Conservation (phyloP, 108 stramenopile genomes). For the Nannochloropsis gaditana region DNA sequence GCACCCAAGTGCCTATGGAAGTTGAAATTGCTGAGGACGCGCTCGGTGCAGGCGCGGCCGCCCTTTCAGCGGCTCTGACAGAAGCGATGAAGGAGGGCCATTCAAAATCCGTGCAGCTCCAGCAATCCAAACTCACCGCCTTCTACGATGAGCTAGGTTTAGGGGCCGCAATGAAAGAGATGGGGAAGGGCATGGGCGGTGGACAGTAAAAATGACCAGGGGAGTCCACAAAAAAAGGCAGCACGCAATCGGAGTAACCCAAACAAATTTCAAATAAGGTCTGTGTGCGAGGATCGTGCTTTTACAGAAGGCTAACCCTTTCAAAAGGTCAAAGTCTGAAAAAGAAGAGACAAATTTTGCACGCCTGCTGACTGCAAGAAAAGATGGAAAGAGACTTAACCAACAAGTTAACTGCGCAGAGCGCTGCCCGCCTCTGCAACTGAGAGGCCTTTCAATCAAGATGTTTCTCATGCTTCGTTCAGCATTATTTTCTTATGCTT, state of each 20-base stretch:
- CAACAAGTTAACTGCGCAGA: no score
- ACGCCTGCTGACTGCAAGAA: no score
- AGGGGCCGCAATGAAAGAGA: conserved; percentile 9
- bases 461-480: no score
- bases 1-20: conserved; percentile 15
- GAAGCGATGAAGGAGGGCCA: conserved; percentile 15
- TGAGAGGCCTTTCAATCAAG: no score
- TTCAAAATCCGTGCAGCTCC: background rate
- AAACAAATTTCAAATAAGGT: background rate
- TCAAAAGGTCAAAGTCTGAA: no score
- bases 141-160: conserved; percentile 20
- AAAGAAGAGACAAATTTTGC: no score
- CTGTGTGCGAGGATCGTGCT: no score
- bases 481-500: no score
- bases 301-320: no score
- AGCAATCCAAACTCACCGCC: background rate
- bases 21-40: background rate
- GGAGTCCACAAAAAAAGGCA: background rate
- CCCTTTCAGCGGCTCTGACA: conserved; percentile 6
- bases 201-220: background rate
- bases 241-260: background rate
- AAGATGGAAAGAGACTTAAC: no score
- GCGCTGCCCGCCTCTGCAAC: no score
- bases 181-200: background rate
- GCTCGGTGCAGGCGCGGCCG: background rate